Percentiles rank a stretch among this genome's conserved stretches.
phyloP scores from a whole-genome alignment of 352 stramenopile species.

The Blastocystis sp. region DNA sequence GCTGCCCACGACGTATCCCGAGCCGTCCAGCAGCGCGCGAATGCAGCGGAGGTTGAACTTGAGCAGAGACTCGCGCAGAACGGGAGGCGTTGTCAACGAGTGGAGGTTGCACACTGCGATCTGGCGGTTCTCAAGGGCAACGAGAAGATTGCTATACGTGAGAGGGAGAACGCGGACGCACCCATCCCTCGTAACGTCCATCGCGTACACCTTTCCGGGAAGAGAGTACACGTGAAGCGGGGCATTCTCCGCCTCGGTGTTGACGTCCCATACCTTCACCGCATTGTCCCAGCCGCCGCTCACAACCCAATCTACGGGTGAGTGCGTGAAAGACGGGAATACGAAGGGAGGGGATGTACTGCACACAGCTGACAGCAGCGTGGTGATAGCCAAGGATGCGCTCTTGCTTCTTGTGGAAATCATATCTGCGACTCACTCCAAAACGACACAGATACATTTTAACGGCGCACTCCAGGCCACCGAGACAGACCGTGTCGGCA shows the following conservation, averaged over 20 bases:
- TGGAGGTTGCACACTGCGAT: slow-evolving; percentile 84
- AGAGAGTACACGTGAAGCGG: slow-evolving; percentile 74
- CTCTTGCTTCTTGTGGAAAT: slow-evolving; percentile 68
- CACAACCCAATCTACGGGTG: slow-evolving; percentile 38
- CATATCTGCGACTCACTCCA: slow-evolving; percentile 16
- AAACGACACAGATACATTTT: slow-evolving; percentile 36
- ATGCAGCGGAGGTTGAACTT: slow-evolving; percentile 90
- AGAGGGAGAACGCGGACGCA: slow-evolving; percentile 77
- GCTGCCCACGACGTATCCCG: slow-evolving; percentile 87
- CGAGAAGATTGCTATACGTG: slow-evolving; percentile 32
- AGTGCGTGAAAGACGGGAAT: background rate
- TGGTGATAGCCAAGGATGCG: slow-evolving; percentile 75
- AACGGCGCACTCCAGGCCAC: slow-evolving; percentile 80
- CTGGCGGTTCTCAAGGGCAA: slow-evolving; percentile 74
- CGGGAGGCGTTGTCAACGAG: slow-evolving; percentile 80
- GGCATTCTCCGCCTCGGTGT: background rate
- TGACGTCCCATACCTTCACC: slow-evolving; percentile 62
- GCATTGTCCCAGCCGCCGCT: slow-evolving; percentile 64
- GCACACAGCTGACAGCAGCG: slow-evolving; percentile 77
- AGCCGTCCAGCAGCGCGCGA: slow-evolving; percentile 78
- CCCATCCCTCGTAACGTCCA: slow-evolving; percentile 76
- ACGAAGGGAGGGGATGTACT: slow-evolving; percentile 65
- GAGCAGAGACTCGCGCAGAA: slow-evolving; percentile 82
- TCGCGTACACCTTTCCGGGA: slow-evolving; percentile 81
- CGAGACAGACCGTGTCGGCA: slow-evolving; percentile 81